Evolutionary conservation across 2,329 filamentous ascomycete genomes (phyloP).

Genomic region (Microcyclospora pomicola): DNA sequence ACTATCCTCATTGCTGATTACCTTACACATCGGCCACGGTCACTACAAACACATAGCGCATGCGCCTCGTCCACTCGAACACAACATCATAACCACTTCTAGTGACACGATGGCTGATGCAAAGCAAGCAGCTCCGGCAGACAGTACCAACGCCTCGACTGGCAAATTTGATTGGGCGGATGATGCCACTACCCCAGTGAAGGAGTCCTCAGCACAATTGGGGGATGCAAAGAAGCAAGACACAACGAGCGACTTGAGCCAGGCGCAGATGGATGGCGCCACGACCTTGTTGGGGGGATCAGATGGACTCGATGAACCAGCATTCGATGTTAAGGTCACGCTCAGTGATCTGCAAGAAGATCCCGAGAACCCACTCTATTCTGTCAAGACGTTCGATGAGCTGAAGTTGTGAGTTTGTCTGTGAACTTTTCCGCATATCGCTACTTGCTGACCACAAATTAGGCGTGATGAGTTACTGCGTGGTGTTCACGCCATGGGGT

Average conservation of each 20-base stretch:
- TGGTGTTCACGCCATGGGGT: constrained; percentile 68
- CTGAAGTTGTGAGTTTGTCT: constrained; percentile 61
- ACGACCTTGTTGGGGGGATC: constrained; percentile 26
- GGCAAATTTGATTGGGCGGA: constrained; percentile 23
- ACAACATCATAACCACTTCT: too few relatives aligned
- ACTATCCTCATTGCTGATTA: too few relatives aligned
- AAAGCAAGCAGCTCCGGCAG: not conserved
- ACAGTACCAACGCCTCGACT: not conserved
- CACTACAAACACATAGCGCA: too few relatives aligned
- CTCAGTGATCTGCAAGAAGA: constrained; percentile 80
- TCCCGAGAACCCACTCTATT: constrained; percentile 75
- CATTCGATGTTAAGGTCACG: constrained; percentile 84
- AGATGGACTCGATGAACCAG: constrained; percentile 48
- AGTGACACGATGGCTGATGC: too few relatives aligned
- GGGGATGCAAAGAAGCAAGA: constrained; percentile 5
- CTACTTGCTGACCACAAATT: constrained; percentile 9
- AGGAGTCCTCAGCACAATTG: constrained; percentile 6
- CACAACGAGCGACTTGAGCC: constrained; percentile 2
- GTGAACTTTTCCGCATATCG: not conserved
- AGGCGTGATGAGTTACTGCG: constrained; percentile 54
- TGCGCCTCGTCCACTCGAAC: too few relatives aligned
- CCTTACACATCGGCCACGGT: too few relatives aligned
- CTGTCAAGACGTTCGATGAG: constrained; percentile 70
- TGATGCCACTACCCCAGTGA: constrained; percentile 13
- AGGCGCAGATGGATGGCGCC: constrained; percentile 32